Conservation (phyloP, 495 filamentous ascomycete genomes). For the Letharia columbiana region DNA sequence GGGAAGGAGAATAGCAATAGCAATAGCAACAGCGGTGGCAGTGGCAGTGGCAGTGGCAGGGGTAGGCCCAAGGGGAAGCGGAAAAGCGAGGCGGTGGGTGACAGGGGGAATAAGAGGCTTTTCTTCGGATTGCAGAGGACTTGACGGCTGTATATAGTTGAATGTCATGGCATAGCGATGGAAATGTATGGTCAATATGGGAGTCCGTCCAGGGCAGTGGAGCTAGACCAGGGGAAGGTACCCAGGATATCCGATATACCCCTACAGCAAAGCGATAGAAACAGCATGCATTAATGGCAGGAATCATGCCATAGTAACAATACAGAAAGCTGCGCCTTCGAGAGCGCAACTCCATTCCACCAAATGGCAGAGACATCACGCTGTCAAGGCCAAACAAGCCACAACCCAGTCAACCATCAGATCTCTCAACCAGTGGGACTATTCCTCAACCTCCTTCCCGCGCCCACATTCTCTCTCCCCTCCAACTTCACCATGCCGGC, state of each 20-base stretch:
- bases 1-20: conserved; percentile 12
- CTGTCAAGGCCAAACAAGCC: background rate
- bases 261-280: background rate
- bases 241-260: background rate
- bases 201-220: background rate
- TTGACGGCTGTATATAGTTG: background rate
- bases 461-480: conserved; percentile 25
- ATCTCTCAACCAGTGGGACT: conserved; percentile 20
- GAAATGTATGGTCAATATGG: conserved; percentile 19
- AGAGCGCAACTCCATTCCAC: background rate
- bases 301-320: background rate
- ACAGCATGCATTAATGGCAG: background rate
- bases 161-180: conserved; percentile 16
- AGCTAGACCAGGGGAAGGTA: background rate
- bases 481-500: conserved; percentile 22
- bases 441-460: conserved; percentile 28
- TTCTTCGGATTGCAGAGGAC: conserved; percentile 37
- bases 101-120: conserved; percentile 28
- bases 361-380: background rate
- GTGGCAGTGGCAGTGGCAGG: conserved; percentile 33
- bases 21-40: background rate
- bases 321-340: background rate
- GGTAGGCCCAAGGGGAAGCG: conserved; percentile 18
- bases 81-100: conserved; percentile 16
- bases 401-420: conserved; percentile 5